Percentiles rank a stretch among this genome's conserved stretches.
Evolutionary conservation across 140 eudicot species (phyloP).

Genomic region (Flaveria floridana): DNA sequence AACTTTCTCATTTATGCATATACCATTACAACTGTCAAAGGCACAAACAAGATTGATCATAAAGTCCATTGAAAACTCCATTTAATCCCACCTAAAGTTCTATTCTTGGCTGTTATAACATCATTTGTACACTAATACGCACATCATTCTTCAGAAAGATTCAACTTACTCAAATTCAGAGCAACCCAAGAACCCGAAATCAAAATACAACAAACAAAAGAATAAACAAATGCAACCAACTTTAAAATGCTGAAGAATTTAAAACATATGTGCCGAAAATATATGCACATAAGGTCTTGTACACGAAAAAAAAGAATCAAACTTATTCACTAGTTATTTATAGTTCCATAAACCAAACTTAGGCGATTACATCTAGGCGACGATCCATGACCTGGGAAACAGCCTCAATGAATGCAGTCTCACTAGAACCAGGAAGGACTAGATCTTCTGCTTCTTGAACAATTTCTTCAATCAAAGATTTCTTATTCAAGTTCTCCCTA

Average conservation of each 20-base stretch:
- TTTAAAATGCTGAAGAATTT: constrained; percentile 20
- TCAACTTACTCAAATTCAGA: constrained; percentile 22
- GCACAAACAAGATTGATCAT: background rate
- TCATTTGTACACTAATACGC: constrained; percentile 15
- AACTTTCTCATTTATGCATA: background rate
- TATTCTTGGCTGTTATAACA: constrained; percentile 17
- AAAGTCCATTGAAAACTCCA: background rate
- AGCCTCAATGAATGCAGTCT: constrained; percentile 60
- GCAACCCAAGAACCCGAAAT: constrained; percentile 15
- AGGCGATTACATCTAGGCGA: constrained; percentile 44
- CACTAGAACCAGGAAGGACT: constrained; percentile 64
- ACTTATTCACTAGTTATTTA: constrained; percentile 11
- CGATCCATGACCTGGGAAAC: constrained; percentile 70
- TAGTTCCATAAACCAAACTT: constrained; percentile 26
- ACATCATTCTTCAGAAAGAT: constrained; percentile 22
- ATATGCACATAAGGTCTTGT: constrained; percentile 39
- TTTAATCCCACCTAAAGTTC: constrained; percentile 2
- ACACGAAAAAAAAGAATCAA: constrained; percentile 27
- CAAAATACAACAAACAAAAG: constrained; percentile 30
- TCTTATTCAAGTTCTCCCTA: constrained; percentile 58
- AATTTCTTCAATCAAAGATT: constrained; percentile 72
- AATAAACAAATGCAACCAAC: constrained; percentile 21
- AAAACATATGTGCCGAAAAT: constrained; percentile 33
- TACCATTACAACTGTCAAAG: background rate
- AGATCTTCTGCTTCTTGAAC: constrained; percentile 71